Evolutionary conservation across 169 alveolate species (phyloP).

Genomic region (Babesia ovata): DNA sequence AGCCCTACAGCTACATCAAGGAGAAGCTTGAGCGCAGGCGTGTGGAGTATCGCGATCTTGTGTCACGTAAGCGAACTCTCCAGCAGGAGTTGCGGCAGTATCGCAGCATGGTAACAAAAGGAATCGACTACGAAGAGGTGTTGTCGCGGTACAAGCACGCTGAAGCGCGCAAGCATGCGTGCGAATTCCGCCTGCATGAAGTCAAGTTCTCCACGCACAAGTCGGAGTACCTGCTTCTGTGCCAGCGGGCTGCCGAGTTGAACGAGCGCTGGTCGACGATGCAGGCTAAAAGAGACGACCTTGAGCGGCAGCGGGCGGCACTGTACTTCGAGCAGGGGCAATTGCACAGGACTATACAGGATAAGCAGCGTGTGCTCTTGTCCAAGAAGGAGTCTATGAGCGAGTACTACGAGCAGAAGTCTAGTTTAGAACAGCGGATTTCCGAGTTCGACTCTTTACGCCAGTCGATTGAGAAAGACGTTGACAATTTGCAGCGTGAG

Average conservation of each 20-base stretch:
- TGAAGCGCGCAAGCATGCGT: constrained; percentile 40
- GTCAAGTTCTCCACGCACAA: constrained; percentile 19
- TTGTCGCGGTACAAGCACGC: constrained; percentile 33
- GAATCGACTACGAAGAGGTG: constrained; percentile 34
- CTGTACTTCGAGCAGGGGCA: constrained; percentile 63
- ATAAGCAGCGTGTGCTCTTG: constrained; percentile 14
- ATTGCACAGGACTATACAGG: constrained; percentile 40
- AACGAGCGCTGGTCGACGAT: constrained; percentile 43
- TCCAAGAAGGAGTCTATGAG: constrained; percentile 36
- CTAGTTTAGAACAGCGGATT: constrained; percentile 24
- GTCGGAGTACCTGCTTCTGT: constrained; percentile 11
- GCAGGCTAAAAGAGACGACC: constrained; percentile 53
- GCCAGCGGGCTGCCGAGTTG: constrained; percentile 30
- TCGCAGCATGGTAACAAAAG: constrained; percentile 27
- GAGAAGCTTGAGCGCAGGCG: constrained; percentile 54
- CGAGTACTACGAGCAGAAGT: constrained; percentile 27
- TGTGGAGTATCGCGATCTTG: constrained; percentile 44
- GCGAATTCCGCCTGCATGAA: constrained; percentile 22
- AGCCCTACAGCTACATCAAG: constrained; percentile 60
- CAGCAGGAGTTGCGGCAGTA: constrained; percentile 54
- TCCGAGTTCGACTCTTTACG: constrained; percentile 4
- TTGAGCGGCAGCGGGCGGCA: constrained; percentile 31
- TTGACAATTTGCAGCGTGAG: constrained; percentile 7
- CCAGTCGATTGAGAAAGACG: constrained; percentile 12
- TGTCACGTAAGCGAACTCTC: constrained; percentile 40